Percentiles rank a stretch among this genome's conserved stretches.
phyloP scores from a whole-genome alignment of 2,329 filamentous ascomycete species.

The Fusarium subglutinans region DNA sequence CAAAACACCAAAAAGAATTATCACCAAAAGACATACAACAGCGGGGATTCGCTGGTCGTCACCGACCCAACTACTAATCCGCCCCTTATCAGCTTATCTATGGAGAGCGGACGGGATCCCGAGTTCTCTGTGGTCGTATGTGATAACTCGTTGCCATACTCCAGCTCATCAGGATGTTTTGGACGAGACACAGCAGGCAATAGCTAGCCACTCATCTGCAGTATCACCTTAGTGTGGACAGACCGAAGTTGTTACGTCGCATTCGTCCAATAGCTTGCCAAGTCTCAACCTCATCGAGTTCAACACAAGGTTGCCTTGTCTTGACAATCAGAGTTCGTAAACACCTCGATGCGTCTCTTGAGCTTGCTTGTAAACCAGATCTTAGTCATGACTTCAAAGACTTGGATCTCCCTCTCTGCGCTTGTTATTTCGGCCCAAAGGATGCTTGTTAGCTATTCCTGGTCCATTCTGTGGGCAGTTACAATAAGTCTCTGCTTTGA shows the following conservation, averaged over 20 bases:
- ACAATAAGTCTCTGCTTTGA: neutral
- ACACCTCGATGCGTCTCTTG: neutral
- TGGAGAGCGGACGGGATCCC: neutral
- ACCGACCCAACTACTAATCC: neutral
- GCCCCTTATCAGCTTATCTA: neutral
- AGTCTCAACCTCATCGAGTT: neutral
- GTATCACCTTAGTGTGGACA: neutral
- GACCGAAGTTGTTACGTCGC: too few relatives aligned
- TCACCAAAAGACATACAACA: neutral
- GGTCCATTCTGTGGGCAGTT: too few relatives aligned
- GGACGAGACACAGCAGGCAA: neutral
- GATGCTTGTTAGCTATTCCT: neutral
- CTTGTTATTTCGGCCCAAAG: too few relatives aligned
- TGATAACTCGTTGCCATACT: neutral
- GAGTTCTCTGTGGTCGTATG: neutral
- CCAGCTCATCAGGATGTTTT: fast-evolving
- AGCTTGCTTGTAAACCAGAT: neutral
- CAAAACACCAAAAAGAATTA: neutral
- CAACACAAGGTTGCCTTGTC: neutral
- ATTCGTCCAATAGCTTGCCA: neutral
- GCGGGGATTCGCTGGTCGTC: neutral
- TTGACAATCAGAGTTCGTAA: neutral
- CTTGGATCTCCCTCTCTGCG: neutral
- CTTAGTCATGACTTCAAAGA: too few relatives aligned
- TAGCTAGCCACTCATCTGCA: neutral